phyloP scores from a whole-genome alignment of 345 rosid genomes.

The Sonneratia alba region DNA sequence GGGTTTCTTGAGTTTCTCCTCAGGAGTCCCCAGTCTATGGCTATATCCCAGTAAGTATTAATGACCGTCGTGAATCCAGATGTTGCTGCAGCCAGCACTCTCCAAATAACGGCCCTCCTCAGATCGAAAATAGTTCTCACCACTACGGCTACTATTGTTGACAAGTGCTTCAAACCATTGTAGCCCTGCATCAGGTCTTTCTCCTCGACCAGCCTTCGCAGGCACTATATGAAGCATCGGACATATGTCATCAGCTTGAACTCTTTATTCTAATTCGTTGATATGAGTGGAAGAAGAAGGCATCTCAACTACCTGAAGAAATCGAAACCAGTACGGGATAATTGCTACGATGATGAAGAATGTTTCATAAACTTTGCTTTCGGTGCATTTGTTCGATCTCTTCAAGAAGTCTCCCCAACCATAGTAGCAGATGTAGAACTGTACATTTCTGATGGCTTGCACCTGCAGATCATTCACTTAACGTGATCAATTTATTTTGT shows the following conservation, averaged over 20 bases:
- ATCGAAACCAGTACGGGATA: slow-evolving; percentile 65
- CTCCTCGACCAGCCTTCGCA: slow-evolving; percentile 53
- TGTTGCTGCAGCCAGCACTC: slow-evolving; percentile 37
- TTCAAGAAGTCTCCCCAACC: slow-evolving; percentile 17
- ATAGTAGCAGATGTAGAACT: slow-evolving; percentile 14
- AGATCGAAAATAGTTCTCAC: slow-evolving; percentile 31
- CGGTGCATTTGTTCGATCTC: slow-evolving; percentile 40
- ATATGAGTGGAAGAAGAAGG: background rate
- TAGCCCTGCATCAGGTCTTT: slow-evolving; percentile 30
- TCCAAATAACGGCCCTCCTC: slow-evolving; percentile 21
- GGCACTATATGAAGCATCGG: slow-evolving; percentile 27
- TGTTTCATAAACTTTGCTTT: slow-evolving; percentile 28
- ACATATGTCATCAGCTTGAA: background rate
- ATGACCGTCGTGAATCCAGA: slow-evolving; percentile 44
- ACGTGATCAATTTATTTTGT: slow-evolving; percentile 31
- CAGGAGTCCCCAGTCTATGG: slow-evolving; percentile 74
- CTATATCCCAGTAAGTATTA: slow-evolving; percentile 64
- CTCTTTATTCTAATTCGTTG: background rate
- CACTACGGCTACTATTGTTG: slow-evolving; percentile 50
- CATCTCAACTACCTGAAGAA: slow-evolving; percentile 43
- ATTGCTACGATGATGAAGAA: slow-evolving; percentile 45
- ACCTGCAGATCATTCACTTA: slow-evolving; percentile 8
- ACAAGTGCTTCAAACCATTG: slow-evolving; percentile 49
- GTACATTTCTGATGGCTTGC: slow-evolving; percentile 4
- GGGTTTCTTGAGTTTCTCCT: slow-evolving; percentile 44